A percentile compares a stretch with the other conserved stretches of the same genome.
These are phyloP conservation scores for Casaregolazyma lundiana DNA, from an alignment of 1,139 yeast genomes.

Conservation along the genomic window DNA sequence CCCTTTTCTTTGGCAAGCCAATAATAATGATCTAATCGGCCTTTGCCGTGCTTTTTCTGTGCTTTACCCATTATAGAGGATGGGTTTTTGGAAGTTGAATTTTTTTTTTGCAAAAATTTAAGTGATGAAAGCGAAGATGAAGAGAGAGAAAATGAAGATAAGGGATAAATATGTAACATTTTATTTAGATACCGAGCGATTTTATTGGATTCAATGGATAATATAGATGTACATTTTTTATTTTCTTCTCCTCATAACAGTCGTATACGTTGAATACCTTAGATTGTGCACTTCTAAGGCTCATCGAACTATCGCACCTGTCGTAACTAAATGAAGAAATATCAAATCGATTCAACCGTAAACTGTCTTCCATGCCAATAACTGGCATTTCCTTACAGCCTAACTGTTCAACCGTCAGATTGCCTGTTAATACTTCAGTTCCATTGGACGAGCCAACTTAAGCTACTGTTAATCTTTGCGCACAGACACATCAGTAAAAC, in stretches of 20 bases:
- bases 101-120: too few relatives aligned
- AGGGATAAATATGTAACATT: conserved; percentile 1
- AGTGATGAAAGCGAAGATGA: neutral
- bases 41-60: conserved; percentile 95
- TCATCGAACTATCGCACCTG: too few relatives aligned
- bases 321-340: neutral
- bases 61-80: conserved; percentile 90
- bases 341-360: neutral
- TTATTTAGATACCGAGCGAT: conserved; percentile 2
- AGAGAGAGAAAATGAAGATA: neutral
- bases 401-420: neutral
- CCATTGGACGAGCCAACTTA: neutral
- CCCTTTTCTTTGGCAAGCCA: conserved; percentile 96
- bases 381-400: neutral
- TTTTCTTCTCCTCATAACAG: too few relatives aligned
- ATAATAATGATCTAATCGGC: conserved; percentile 98
- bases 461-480: conserved; percentile 9
- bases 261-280: too few relatives aligned
- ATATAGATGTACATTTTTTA: too few relatives aligned
- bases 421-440: neutral
- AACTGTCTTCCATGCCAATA: neutral
- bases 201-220: too few relatives aligned
- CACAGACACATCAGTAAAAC: conserved; percentile 13
- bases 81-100: too few relatives aligned
- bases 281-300: too few relatives aligned